A percentile compares a stretch with the other conserved stretches of the same genome.
phyloP scores from a whole-genome alignment of 371 early-diverging fungal genomes.

The Enteropsectra breve region DNA sequence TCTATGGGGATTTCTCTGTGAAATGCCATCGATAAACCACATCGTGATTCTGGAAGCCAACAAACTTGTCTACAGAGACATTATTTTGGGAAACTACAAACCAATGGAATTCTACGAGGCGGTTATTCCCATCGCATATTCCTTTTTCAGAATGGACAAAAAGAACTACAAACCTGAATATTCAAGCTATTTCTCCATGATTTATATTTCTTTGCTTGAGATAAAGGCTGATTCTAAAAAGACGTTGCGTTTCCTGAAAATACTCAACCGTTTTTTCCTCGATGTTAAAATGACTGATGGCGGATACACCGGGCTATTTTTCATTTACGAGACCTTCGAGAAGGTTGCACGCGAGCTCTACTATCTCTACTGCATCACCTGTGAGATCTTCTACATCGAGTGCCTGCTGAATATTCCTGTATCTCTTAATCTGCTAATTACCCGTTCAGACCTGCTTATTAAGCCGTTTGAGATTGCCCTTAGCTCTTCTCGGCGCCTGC shows the following conservation, averaged over 20 bases:
- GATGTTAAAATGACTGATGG: not conserved
- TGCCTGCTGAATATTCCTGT: conserved; percentile 31
- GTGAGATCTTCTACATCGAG: conserved; percentile 22
- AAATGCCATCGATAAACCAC: not conserved
- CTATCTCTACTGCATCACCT: conserved; percentile 17
- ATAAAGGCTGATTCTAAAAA: not conserved
- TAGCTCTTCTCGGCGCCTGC: not conserved
- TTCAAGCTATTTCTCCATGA: conserved; percentile 1
- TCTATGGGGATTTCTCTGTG: not conserved
- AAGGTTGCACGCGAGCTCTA: conserved; percentile 14
- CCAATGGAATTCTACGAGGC: conserved; percentile 8
- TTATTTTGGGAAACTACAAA: not conserved
- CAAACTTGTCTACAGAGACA: not conserved
- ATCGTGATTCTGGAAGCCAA: conserved; percentile 2
- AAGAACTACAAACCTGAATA: conserved; percentile 18
- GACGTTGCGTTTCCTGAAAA: no score
- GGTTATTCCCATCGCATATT: conserved; percentile 20
- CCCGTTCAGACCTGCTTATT: conserved; percentile 14
- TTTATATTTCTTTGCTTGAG: conserved; percentile 5
- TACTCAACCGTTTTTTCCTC: conserved; percentile 18
- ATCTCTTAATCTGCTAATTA: conserved; percentile 17
- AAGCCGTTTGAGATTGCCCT: conserved; percentile 9
- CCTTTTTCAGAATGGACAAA: conserved; percentile 31
- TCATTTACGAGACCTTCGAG: conserved; percentile 10
- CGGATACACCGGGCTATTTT: conserved; percentile 27